A percentile compares a stretch with the other conserved stretches of the same genome.
Conservation (phyloP, 2,329 filamentous ascomycete species). For the Tolypocladium pustulatum region DNA sequence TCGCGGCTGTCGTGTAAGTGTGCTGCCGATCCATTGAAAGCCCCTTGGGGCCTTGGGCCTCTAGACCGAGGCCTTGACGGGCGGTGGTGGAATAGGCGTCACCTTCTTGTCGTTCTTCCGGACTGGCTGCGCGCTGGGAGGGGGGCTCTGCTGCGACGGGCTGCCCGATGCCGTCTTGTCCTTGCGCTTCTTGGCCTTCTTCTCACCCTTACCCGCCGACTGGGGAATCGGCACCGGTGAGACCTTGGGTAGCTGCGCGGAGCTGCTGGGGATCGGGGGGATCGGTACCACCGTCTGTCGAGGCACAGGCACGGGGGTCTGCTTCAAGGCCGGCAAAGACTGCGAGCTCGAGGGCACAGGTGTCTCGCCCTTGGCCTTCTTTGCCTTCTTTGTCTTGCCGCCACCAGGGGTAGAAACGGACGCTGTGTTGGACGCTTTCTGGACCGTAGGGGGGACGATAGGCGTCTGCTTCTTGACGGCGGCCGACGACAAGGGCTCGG, state of each 20-base stretch:
- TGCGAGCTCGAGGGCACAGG: constrained; percentile 8
- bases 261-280: constrained; percentile 20
- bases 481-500: constrained; percentile 13
- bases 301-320: constrained; percentile 17
- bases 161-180: constrained; percentile 9
- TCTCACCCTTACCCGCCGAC: constrained; percentile 13
- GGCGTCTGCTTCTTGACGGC: constrained; percentile 20
- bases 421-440: constrained; percentile 8
- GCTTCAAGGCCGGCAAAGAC: constrained; percentile 7
- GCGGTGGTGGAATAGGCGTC: constrained; percentile 16
- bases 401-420: constrained; percentile 12
- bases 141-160: constrained; percentile 8
- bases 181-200: constrained; percentile 20
- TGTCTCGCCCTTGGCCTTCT: constrained; percentile 17
- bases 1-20: not conserved
- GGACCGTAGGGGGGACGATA: constrained; percentile 20
- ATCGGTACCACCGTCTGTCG: constrained; percentile 21
- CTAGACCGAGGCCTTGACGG: constrained; percentile 13
- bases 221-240: constrained; percentile 13
- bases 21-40: not conserved
- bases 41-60: not conserved
- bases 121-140: constrained; percentile 9
- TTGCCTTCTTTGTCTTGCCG: constrained; percentile 14
- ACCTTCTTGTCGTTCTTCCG: constrained; percentile 8
- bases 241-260: constrained; percentile 15